Percentiles rank a stretch among this genome's conserved stretches.
Evolutionary conservation across 306 rosid genomes (phyloP).

Genomic region (Fragaria ananassa): DNA sequence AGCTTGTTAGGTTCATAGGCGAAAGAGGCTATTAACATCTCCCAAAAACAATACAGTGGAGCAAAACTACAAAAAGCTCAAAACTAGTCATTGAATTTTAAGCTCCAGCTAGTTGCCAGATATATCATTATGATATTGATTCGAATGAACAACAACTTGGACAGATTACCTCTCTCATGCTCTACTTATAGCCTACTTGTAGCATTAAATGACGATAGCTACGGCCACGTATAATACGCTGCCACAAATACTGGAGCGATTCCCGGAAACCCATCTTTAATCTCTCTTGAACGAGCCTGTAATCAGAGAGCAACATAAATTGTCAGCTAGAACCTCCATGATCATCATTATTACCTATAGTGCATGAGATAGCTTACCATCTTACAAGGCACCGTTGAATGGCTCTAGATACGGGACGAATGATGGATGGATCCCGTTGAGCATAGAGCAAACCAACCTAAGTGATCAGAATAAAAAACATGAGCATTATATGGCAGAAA

Average conservation of each 20-base stretch:
- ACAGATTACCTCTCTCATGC: slow-evolving; percentile 34
- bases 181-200: slow-evolving; percentile 68
- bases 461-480: slow-evolving; percentile 14
- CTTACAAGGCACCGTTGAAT: slow-evolving; percentile 87
- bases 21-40: neutral
- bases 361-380: slow-evolving; percentile 61
- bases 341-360: neutral
- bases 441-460: slow-evolving; percentile 89
- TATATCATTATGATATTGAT: neutral
- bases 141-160: neutral
- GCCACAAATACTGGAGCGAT: slow-evolving; percentile 61
- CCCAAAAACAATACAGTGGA: neutral
- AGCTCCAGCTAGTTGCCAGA: neutral
- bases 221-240: slow-evolving; percentile 74
- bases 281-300: slow-evolving; percentile 87
- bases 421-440: slow-evolving; percentile 82
- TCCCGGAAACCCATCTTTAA: slow-evolving; percentile 51
- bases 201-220: slow-evolving; percentile 94
- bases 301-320: slow-evolving; percentile 11
- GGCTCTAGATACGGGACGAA: slow-evolving; percentile 87
- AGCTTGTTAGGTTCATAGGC: neutral
- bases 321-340: neutral
- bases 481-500: neutral
- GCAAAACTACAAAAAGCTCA: neutral
- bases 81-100: neutral